phyloP scores from a whole-genome alignment of 2,329 filamentous ascomycete genomes.

The Trichophyton rubrum region DNA sequence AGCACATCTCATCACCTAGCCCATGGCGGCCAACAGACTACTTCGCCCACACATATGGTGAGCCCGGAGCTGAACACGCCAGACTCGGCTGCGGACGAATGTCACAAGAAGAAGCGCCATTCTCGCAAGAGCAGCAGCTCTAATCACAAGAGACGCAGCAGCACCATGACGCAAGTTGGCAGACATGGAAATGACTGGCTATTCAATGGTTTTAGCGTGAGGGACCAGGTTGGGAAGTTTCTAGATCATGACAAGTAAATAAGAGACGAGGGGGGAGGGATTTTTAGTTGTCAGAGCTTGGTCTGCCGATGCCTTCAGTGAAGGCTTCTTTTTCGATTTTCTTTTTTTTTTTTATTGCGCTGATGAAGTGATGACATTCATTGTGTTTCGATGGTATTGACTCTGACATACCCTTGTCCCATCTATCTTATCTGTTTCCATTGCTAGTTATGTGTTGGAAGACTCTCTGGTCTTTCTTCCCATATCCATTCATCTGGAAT shows the following conservation, averaged over 20 bases:
- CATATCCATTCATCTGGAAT: too few species aligned
- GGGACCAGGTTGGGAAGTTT: conserved; percentile 31
- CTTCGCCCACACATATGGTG: conserved; percentile 13
- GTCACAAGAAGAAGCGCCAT: conserved; percentile 10
- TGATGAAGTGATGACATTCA: background rate
- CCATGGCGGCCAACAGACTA: conserved; percentile 9
- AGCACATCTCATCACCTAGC: background rate
- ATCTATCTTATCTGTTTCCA: background rate
- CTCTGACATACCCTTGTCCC: background rate
- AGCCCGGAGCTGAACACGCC: conserved; percentile 5
- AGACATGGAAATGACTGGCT: conserved; percentile 42
- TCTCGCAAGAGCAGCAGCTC: conserved; percentile 18
- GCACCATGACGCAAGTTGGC: conserved; percentile 34
- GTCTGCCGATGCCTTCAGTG: background rate
- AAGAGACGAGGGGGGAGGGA: too few species aligned
- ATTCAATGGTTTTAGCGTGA: conserved; percentile 38
- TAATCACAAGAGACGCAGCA: conserved; percentile 28
- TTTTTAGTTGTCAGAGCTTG: background rate
- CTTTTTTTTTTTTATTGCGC: background rate
- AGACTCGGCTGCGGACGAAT: background rate
- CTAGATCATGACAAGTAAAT: conserved; percentile 14
- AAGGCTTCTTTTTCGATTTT: background rate
- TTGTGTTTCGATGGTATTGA: background rate
- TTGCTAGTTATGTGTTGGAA: background rate
- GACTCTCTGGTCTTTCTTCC: background rate